A percentile compares a stretch with the other conserved stretches of the same genome.
Conservation (phyloP, 306 rosid species). For the Hylodesmum podocarpum region DNA sequence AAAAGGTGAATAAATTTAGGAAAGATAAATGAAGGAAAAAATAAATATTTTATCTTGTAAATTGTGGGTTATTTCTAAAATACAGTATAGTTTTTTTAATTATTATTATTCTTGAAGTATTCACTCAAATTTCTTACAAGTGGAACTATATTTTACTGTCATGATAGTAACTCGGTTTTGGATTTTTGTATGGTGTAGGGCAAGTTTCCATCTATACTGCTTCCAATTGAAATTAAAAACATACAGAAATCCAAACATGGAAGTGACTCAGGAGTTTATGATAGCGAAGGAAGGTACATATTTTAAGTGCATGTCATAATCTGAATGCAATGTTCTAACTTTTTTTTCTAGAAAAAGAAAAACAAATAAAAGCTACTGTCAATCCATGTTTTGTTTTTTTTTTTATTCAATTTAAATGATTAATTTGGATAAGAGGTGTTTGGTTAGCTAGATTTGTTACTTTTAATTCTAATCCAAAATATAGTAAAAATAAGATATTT, state of each 20-base stretch:
- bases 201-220: constrained; percentile 55
- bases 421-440: neutral
- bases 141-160: no score
- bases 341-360: neutral
- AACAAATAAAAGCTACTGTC: no score
- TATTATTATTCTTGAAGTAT: neutral
- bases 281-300: constrained; percentile 65
- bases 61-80: neutral
- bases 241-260: constrained; percentile 58
- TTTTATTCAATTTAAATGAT: no score
- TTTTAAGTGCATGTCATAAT: neutral
- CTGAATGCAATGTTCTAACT: neutral
- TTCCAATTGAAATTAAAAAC: constrained; percentile 71
- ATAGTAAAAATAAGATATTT: no score
- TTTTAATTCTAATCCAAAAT: neutral
- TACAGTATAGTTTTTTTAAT: neutral
- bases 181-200: constrained; percentile 39
- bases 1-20: neutral
- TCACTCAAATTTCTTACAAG: neutral
- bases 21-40: neutral
- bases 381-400: no score
- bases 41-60: neutral
- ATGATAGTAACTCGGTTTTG: neutral
- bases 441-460: no score
- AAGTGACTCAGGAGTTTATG: constrained; percentile 73